Evolutionary conservation across 352 stramenopile genomes (phyloP), one percentile per base, ranked within the genome.

Genomic region (Globisporangium radiosum): DNA sequence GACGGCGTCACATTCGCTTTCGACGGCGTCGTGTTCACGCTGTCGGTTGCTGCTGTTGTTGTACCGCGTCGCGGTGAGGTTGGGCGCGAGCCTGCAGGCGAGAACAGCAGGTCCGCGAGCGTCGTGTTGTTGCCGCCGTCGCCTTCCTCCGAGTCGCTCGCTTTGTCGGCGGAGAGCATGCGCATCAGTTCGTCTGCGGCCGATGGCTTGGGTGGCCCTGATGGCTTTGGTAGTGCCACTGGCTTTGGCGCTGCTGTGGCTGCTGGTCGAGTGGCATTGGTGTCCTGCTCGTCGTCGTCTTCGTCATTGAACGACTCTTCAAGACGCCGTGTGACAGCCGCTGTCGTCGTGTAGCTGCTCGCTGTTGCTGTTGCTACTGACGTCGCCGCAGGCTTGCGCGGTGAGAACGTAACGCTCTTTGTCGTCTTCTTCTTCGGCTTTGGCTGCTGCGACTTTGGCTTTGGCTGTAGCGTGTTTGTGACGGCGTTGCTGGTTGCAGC

Each of bases 81-180:
- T 17, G 45, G 42, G 8, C 54, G 40, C 10, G 62, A 56, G 4
- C 62, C 45, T 6, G n/a, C 51, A 2, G 68, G 47, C 1, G 72
- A 68, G 10, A 76, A 62, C 60, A 90, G 81, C 42, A 90, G 70
- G 65, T 70, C 85, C 54, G 71, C 51, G 57, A 76, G 68, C 19
- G 78, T 75, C 33, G 70, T 64, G 40, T 44, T 64, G 25, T 33
- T 33, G 25, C 25, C 25, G 40, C 72, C 72, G 11, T 76, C 71
- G 25, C 25, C 25, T 45, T 73, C 71, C 55, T 90, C 80, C 14
- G 76, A 78, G 47, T 90, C 80, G 53, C 81, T 90, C 14, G 60
- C 65, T 42, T 76, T 78, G 39, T 86, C 70, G 49, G 80, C 63
- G 19, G 76, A 75, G 40, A 90, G 66, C 61, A 90, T 74, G 13